phyloP scores from a whole-genome alignment of 1,284 basidiomycete species.

The Puccinia polysora region DNA sequence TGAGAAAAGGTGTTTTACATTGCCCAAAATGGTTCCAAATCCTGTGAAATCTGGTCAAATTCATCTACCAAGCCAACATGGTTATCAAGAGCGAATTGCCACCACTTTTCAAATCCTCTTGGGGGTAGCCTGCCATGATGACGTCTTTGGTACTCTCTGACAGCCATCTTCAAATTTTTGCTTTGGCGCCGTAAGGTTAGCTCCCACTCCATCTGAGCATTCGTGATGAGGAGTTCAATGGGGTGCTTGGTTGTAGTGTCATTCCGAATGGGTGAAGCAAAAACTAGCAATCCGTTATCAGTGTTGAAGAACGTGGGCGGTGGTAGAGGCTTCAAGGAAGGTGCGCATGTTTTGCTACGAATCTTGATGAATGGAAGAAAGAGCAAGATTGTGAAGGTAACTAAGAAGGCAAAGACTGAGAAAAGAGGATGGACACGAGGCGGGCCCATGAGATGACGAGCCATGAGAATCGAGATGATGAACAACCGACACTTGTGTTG shows the following conservation, averaged over 20 bases:
- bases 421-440: slow-evolving; percentile 15
- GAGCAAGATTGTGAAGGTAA: slow-evolving; percentile 2
- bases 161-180: slow-evolving; percentile 56
- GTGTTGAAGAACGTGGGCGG: slow-evolving; percentile 11
- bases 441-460: no score
- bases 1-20: slow-evolving; percentile 8
- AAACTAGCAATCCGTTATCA: slow-evolving; percentile 20
- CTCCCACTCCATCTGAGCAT: slow-evolving; percentile 56
- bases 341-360: neutral
- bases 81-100: slow-evolving; percentile 48
- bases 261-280: slow-evolving; percentile 16
- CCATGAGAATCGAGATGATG: no score
- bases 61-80: slow-evolving; percentile 51
- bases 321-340: neutral
- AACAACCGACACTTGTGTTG: no score
- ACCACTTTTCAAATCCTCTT: slow-evolving; percentile 45
- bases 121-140: slow-evolving; percentile 50
- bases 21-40: slow-evolving; percentile 46
- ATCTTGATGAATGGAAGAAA: slow-evolving; percentile 17
- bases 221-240: slow-evolving; percentile 55
- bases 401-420: neutral
- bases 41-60: slow-evolving; percentile 50
- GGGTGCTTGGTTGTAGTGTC: slow-evolving; percentile 48
- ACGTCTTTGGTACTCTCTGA: slow-evolving; percentile 54
- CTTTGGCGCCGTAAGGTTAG: slow-evolving; percentile 54